Conservation (phyloP, 352 stramenopile species). For the Phytopythium kandeliae region DNA sequence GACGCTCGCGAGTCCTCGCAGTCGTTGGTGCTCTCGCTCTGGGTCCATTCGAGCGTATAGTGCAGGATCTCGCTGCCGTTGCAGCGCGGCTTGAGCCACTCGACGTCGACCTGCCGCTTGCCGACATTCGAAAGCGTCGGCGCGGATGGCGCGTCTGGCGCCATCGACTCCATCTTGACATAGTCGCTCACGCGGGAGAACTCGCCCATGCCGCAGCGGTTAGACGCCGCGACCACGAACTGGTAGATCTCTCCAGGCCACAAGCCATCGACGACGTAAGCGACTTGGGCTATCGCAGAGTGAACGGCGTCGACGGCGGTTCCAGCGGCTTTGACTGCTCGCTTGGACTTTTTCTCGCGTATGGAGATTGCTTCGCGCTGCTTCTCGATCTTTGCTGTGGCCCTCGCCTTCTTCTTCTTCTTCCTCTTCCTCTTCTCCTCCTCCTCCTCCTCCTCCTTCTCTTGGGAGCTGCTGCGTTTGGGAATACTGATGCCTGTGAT, state of each 20-base stretch:
- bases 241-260: conserved; percentile 73
- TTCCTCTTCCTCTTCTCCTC: no score
- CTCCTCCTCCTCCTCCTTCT: no score
- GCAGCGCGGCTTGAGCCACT: conserved; percentile 51
- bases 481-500: no score
- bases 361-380: background rate
- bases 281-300: conserved; percentile 7
- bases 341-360: background rate
- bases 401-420: background rate
- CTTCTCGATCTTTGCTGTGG: background rate
- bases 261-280: conserved; percentile 33
- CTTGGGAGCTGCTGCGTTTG: no score
- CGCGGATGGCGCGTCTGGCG: conserved; percentile 34
- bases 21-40: conserved; percentile 9
- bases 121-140: conserved; percentile 30
- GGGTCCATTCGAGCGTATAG: conserved; percentile 53
- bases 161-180: conserved; percentile 61
- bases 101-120: conserved; percentile 31
- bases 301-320: background rate
- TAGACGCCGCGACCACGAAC: conserved; percentile 61
- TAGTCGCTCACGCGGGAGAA: conserved; percentile 70
- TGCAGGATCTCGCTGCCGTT: conserved; percentile 72
- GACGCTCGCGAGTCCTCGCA: background rate
- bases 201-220: conserved; percentile 50
- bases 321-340: background rate